Evolutionary conservation across 2,329 filamentous ascomycete genomes (phyloP).

Genomic region (Diaporthe australafricana): DNA sequence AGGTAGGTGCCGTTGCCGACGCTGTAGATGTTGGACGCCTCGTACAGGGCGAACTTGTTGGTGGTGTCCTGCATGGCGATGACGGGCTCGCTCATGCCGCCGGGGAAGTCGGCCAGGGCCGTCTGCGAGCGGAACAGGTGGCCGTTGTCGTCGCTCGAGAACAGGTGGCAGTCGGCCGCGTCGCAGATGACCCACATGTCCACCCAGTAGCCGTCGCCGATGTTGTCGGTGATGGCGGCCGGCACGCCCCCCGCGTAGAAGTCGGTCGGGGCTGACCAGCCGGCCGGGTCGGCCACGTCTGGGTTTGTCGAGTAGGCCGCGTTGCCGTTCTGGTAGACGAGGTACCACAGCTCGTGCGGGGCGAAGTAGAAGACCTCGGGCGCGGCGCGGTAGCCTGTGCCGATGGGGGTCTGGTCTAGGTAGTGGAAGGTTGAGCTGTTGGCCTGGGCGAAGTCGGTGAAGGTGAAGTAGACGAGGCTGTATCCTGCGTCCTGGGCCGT

Average conservation of each 20-base stretch:
- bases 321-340: background rate
- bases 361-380: constrained; percentile 6
- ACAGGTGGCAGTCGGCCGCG: background rate
- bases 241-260: background rate
- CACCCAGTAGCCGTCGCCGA: background rate
- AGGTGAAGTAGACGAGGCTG: constrained; percentile 2
- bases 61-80: background rate
- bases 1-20: background rate
- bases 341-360: background rate
- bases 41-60: background rate
- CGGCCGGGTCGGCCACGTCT: background rate
- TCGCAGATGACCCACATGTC: constrained; percentile 4
- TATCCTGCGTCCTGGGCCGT: background rate
- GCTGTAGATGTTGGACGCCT: background rate
- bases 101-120: background rate
- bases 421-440: constrained; percentile 5
- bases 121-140: background rate
- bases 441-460: background rate
- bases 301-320: background rate
- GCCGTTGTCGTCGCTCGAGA: constrained; percentile 1
- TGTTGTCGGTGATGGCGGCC: background rate
- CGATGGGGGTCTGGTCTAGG: background rate
- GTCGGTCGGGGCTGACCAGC: background rate
- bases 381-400: background rate
- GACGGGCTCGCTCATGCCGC: background rate